Evolutionary conservation across 371 early-diverging fungal species (phyloP).

Genomic region (Choanephora cucurbitarum): DNA sequence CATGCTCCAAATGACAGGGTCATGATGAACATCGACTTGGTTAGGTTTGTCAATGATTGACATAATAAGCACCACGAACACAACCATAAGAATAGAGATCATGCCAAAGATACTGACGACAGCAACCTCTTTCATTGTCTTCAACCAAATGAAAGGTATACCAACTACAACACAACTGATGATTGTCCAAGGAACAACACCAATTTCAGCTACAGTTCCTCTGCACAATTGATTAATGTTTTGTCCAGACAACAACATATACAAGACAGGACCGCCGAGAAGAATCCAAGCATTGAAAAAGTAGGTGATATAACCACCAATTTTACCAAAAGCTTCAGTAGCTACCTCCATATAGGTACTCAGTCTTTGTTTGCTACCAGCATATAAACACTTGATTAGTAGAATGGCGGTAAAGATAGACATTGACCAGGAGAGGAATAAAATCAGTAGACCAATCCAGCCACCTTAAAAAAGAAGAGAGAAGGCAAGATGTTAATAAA

Average conservation of each 20-base stretch:
- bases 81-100: conserved; percentile 46
- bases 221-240: conserved; percentile 54
- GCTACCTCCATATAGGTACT: conserved; percentile 41
- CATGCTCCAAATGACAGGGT: conserved; percentile 50
- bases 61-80: conserved; percentile 47
- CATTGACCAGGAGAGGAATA: conserved; percentile 75
- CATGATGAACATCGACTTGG: conserved; percentile 31
- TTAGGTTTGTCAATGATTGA: conserved; percentile 32
- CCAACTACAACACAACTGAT: conserved; percentile 54
- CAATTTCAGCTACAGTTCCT: conserved; percentile 48
- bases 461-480: conserved; percentile 46
- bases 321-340: conserved; percentile 33
- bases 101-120: conserved; percentile 61
- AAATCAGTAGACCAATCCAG: conserved; percentile 72
- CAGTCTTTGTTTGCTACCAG: conserved; percentile 35
- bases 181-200: conserved; percentile 59
- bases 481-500: neutral
- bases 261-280: conserved; percentile 56
- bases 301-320: conserved; percentile 45
- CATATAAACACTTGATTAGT: conserved; percentile 39
- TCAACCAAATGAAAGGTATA: conserved; percentile 58
- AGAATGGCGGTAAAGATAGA: conserved; percentile 52
- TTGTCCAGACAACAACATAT: conserved; percentile 55
- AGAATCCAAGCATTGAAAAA: conserved; percentile 64
- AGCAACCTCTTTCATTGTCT: conserved; percentile 61